phyloP scores from a whole-genome alignment of 2,329 filamentous ascomycete species.

The Cadophora gregata region DNA sequence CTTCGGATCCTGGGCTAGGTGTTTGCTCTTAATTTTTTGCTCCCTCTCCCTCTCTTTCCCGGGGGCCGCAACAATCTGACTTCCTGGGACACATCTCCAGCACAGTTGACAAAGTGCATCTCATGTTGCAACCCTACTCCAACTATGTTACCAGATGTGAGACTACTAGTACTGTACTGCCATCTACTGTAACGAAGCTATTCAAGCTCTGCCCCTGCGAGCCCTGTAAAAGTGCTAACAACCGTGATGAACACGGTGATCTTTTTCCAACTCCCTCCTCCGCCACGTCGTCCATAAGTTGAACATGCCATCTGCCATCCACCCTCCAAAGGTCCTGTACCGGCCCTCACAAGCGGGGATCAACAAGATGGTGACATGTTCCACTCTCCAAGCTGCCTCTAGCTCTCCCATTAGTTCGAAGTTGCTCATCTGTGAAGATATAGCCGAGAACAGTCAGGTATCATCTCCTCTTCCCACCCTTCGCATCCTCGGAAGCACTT shows the following conservation, averaged over 20 bases:
- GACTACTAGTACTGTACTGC: no score
- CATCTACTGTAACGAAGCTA: not conserved
- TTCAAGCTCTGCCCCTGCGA: not conserved
- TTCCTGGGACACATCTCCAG: not conserved
- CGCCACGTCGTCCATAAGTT: conserved; percentile 12
- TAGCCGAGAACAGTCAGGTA: conserved; percentile 11
- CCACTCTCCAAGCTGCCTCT: conserved; percentile 9
- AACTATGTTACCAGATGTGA: not conserved
- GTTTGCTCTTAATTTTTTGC: not conserved
- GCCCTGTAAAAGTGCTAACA: not conserved
- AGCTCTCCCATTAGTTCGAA: conserved; percentile 9
- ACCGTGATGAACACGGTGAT: conserved; percentile 5
- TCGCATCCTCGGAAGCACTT: conserved; percentile 9
- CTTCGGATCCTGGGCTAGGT: not conserved
- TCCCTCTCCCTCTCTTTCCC: not conserved
- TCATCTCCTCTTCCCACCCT: conserved; percentile 4
- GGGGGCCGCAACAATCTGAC: not conserved
- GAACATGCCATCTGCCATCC: not conserved
- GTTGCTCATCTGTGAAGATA: not conserved
- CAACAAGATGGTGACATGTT: conserved; percentile 19
- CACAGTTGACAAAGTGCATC: not conserved
- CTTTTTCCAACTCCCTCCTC: not conserved
- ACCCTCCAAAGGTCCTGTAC: conserved; percentile 9
- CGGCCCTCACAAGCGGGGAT: conserved; percentile 12
- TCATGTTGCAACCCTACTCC: not conserved